A percentile compares a stretch with the other conserved stretches of the same genome.
phyloP scores from a whole-genome alignment of 371 early-diverging fungal genomes.

The Saksenaea vasiformis region DNA sequence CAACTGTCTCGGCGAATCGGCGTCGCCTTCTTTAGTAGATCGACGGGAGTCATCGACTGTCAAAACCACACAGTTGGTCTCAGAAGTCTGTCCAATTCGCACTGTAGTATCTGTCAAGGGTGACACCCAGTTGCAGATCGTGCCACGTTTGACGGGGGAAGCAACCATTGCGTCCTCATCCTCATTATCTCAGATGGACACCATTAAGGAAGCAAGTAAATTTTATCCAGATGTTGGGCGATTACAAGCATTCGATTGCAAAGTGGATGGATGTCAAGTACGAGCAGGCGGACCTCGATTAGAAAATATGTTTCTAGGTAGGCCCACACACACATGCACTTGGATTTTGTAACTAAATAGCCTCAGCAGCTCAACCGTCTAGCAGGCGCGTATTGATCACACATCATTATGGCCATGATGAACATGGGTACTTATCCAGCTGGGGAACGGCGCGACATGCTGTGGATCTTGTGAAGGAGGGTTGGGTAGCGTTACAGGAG shows the following conservation, averaged over 20 bases:
- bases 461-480: slow-evolving; percentile 46
- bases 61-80: background rate
- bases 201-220: slow-evolving; percentile 22
- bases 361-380: slow-evolving; percentile 20
- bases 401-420: slow-evolving; percentile 79
- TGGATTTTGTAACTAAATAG: background rate
- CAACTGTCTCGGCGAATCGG: background rate
- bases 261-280: slow-evolving; percentile 64
- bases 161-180: background rate
- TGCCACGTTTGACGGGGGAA: background rate
- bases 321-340: no score
- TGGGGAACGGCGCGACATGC: slow-evolving; percentile 69
- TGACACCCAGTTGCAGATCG: background rate
- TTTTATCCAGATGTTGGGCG: slow-evolving; percentile 26
- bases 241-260: slow-evolving; percentile 52
- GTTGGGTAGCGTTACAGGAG: slow-evolving; percentile 13
- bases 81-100: background rate
- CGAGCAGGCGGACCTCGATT: slow-evolving; percentile 65
- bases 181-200: slow-evolving; percentile 2
- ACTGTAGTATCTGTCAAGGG: background rate
- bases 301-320: slow-evolving; percentile 52
- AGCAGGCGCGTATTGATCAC: slow-evolving; percentile 52
- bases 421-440: slow-evolving; percentile 64
- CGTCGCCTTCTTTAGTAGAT: background rate
- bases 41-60: background rate